A percentile compares a stretch with the other conserved stretches of the same genome.
Evolutionary conservation across 305 asterid species (phyloP).

Genomic region (Andrographis paniculata): DNA sequence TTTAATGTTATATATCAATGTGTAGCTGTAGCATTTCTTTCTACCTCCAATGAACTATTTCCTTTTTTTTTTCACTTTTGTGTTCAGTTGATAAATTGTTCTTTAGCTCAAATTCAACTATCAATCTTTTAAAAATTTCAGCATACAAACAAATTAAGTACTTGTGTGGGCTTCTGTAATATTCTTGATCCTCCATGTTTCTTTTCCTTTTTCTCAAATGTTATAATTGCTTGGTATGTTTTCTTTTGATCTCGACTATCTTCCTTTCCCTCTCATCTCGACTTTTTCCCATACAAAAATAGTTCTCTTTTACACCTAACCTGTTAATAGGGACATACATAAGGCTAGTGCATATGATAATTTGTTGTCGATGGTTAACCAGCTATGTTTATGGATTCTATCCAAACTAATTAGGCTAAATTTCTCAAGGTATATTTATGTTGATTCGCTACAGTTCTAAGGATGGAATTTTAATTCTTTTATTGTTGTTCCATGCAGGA

Average conservation of each 20-base stretch:
- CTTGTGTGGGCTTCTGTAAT: too few species aligned
- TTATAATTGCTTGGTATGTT: not conserved
- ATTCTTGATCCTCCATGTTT: too few species aligned
- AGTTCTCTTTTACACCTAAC: too few species aligned
- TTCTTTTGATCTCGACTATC: not conserved
- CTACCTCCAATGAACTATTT: not conserved
- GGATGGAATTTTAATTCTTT: slow-evolving; percentile 7
- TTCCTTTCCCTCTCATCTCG: not conserved
- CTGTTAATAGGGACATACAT: not conserved
- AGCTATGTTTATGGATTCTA: too few species aligned
- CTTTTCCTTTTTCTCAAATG: too few species aligned
- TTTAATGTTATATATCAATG: too few species aligned
- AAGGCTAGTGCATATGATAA: not conserved
- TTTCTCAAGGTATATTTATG: slow-evolving; percentile 5
- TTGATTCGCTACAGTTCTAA: not conserved
- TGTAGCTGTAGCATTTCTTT: too few species aligned
- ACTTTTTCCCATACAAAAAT: not conserved
- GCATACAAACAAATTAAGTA: too few species aligned
- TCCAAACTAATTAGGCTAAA: not conserved
- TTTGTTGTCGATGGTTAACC: too few species aligned
- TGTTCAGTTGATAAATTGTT: too few species aligned
- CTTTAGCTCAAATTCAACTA: too few species aligned
- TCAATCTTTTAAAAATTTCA: too few species aligned
- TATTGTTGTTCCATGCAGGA: slow-evolving; percentile 49
- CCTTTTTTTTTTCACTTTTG: not conserved